Conservation (phyloP, 495 filamentous ascomycete species). For the Penicillium tannophilum region DNA sequence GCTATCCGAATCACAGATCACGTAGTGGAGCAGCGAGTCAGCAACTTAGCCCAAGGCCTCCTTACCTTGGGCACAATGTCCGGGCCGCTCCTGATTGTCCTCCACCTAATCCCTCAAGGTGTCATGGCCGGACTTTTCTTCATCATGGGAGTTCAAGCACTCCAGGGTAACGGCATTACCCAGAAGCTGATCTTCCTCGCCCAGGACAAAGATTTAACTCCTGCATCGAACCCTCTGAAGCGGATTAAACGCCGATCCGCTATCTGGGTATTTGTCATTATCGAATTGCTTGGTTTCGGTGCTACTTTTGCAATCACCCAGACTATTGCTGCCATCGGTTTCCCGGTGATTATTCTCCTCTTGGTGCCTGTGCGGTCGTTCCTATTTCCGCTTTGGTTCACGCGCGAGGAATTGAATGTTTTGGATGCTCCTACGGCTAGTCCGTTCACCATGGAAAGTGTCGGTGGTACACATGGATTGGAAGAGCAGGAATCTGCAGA, state of each 20-base stretch:
- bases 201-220: conserved; percentile 66
- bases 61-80: conserved; percentile 86
- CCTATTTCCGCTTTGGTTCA: conserved; percentile 72
- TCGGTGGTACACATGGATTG: conserved; percentile 68
- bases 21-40: conserved; percentile 89
- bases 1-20: conserved; percentile 62
- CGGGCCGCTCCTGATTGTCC: conserved; percentile 76
- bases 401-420: conserved; percentile 63
- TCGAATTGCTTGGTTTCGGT: conserved; percentile 80
- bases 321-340: conserved; percentile 92
- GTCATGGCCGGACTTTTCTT: conserved; percentile 93
- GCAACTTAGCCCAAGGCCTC: conserved; percentile 82
- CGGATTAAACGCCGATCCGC: conserved; percentile 58
- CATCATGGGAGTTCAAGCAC: conserved; percentile 87
- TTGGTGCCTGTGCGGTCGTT: conserved; percentile 77
- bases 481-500: conserved; percentile 24
- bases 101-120: conserved; percentile 84
- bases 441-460: conserved; percentile 82
- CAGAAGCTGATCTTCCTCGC: conserved; percentile 76
- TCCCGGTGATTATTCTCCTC: conserved; percentile 81
- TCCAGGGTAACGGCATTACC: conserved; percentile 81
- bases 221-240: conserved; percentile 66
- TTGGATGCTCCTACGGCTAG: conserved; percentile 83
- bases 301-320: conserved; percentile 95
- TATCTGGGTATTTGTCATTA: conserved; percentile 73